phyloP scores from a whole-genome alignment of 768 basidiomycete genomes.

The Scleroderma bovista region DNA sequence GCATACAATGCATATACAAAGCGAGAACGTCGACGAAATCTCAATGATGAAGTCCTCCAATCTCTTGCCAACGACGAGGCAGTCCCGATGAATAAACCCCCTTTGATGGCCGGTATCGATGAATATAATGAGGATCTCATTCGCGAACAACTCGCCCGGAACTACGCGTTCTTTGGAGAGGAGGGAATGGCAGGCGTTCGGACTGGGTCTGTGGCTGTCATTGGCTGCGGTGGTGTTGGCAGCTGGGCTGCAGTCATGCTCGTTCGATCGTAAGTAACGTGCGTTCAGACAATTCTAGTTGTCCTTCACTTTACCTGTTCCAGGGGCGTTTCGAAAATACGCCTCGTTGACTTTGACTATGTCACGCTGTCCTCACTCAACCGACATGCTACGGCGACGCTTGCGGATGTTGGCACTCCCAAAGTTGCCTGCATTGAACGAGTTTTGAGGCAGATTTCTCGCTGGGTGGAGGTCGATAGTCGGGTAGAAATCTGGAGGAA shows the following conservation, averaged over 20 bases:
- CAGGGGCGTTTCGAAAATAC: constrained; percentile 71
- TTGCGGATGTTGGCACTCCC: constrained; percentile 89
- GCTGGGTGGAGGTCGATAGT: constrained; percentile 85
- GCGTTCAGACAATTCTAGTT: not conserved
- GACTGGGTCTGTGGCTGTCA: constrained; percentile 70
- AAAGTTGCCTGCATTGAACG: constrained; percentile 80
- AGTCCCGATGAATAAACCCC: not conserved
- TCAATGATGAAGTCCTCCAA: constrained; percentile 51
- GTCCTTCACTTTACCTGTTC: not conserved
- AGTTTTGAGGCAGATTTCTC: constrained; percentile 63
- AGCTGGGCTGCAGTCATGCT: constrained; percentile 96
- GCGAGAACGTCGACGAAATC: constrained; percentile 45
- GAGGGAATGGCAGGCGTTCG: constrained; percentile 81
- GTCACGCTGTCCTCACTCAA: constrained; percentile 94
- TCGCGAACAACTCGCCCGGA: constrained; percentile 85
- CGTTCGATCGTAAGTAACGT: constrained; percentile 67
- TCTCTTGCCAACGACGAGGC: constrained; percentile 34
- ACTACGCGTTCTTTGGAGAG: constrained; percentile 92
- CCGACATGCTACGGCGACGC: constrained; percentile 83
- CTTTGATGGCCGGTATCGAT: constrained; percentile 7
- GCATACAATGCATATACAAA: constrained; percentile 48
- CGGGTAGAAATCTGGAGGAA: constrained; percentile 83
- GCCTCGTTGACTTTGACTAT: constrained; percentile 92
- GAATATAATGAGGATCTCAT: constrained; percentile 78
- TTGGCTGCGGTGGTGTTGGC: constrained; percentile 96